Conservation (phyloP, 768 basidiomycete genomes). For the Phaffia australis region DNA sequence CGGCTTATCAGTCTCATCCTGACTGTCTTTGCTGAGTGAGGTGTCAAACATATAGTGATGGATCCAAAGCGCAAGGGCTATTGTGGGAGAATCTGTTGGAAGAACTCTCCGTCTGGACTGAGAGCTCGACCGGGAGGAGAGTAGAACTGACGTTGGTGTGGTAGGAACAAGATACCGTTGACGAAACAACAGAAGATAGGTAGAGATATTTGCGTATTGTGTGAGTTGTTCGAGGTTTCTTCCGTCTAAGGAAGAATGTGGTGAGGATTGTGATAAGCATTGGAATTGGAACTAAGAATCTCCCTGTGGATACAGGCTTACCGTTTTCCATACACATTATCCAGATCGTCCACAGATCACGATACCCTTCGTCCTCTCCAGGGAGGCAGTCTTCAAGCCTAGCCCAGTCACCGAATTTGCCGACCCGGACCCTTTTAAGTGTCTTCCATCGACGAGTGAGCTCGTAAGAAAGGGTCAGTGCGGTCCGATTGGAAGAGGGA, state of each 20-base stretch:
- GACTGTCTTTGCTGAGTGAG: not conserved
- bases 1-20: conserved; percentile 35
- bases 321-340: conserved; percentile 38
- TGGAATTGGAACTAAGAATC: not conserved
- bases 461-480: conserved; percentile 28
- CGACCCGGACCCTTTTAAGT: conserved; percentile 26
- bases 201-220: conserved; percentile 30
- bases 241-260: conserved; percentile 29
- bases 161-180: conserved; percentile 22
- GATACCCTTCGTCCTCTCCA: conserved; percentile 24
- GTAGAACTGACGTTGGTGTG: not conserved
- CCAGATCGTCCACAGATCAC: conserved; percentile 35
- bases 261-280: not conserved
- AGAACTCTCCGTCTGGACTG: not conserved
- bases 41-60: conserved; percentile 11
- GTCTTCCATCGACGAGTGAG: conserved; percentile 29
- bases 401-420: not conserved
- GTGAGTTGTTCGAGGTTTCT: conserved; percentile 34
- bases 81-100: conserved; percentile 3
- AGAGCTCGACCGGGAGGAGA: not conserved
- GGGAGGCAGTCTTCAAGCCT: not conserved
- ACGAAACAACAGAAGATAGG: conserved; percentile 32
- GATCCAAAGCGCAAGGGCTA: conserved; percentile 14
- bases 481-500: conserved; percentile 13
- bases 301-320: conserved; percentile 32